Base-by-base conservation (phyloP, 208 protist genomes). In the Wallacemonas collosoma region DNA sequence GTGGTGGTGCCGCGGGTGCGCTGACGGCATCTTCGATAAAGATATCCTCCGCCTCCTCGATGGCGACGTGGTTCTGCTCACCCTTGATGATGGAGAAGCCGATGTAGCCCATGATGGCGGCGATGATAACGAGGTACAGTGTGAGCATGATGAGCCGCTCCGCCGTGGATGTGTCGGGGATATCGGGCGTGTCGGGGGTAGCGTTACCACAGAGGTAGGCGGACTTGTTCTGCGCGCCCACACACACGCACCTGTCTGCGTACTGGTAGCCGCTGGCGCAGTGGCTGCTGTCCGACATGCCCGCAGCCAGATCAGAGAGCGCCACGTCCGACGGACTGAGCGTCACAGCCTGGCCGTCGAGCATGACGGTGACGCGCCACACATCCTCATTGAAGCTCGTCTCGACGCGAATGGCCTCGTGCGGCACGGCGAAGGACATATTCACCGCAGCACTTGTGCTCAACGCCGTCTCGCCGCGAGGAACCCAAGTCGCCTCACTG, bases 231-330 rank as follows among this genome's bases (percentile, higher is more conserved):
- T 17, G 17, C 54, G 61, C 55, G 40, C 69, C 69, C 17, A 81
- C 81, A 78, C 82, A 87, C 41, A 87, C 48, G 45, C 82, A 87
- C 38, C 14, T 2, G 41, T 50, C 4, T 2, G 53, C 14, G 73
- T 81, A 87, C 67, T 74, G 83, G 44, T 80, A 80, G 7, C 85
- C 81, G 15, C 81, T 89, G 2, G 71, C 43, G 75, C 88, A 93
- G 14, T 45, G 57, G 1, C 38, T 64, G 73, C 83, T 87, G 12
- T 61, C 38, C 53, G 60, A 36, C 88, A 93, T 93, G 39, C 79
- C 70, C 6, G 86, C 58, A 12, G 85, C 47, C 5, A 93, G 74
- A 1, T 86, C 82, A 9, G 88, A 93, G 38, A 93, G 77, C 9
- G 83, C 80, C n/a, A 89, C 71, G 36, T 7, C 44, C 36, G 67